Conservation (phyloP, 2,329 filamentous ascomycete species). For the Lecanicillium sp. region DNA sequence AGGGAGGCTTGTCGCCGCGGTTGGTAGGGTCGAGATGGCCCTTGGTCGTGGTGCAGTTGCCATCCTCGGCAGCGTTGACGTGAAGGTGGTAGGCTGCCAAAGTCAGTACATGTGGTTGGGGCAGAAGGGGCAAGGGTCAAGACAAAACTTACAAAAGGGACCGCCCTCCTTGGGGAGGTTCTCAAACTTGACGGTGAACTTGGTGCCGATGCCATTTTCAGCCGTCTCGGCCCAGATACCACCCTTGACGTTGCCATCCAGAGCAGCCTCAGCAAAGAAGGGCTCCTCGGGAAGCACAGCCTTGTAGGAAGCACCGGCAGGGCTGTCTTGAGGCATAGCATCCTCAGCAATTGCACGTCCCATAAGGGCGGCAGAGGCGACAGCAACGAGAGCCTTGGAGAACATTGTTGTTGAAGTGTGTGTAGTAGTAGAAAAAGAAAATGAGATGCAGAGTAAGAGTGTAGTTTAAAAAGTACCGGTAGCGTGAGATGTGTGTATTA, state of each 20-base stretch:
- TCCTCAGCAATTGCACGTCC: constrained; percentile 26
- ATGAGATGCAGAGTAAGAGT: no score
- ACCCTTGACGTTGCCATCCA: constrained; percentile 47
- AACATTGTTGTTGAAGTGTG: constrained; percentile 11
- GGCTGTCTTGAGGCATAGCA: constrained; percentile 50
- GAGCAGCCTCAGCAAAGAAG: constrained; percentile 39
- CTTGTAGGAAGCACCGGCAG: constrained; percentile 41
- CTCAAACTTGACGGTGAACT: constrained; percentile 45
- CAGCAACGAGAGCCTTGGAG: constrained; percentile 14
- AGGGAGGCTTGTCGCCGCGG: constrained; percentile 53
- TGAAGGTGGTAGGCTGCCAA: constrained; percentile 65
- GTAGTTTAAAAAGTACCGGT: no score
- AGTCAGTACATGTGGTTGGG: constrained; percentile 7
- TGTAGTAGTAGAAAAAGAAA: not conserved
- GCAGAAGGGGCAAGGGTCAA: constrained; percentile 1
- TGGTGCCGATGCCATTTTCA: constrained; percentile 44
- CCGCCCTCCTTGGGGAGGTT: constrained; percentile 50
- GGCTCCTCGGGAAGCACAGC: constrained; percentile 46
- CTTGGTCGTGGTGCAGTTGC: constrained; percentile 62
- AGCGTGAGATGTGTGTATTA: no score
- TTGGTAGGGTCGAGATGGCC: constrained; percentile 64
- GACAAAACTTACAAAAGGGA: constrained; percentile 47
- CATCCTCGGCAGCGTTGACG: constrained; percentile 53
- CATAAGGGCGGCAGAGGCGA: constrained; percentile 19
- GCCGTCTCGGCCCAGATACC: constrained; percentile 37